phyloP scores from a whole-genome alignment of 495 filamentous ascomycete species.

The Penicillium tannophilum region DNA sequence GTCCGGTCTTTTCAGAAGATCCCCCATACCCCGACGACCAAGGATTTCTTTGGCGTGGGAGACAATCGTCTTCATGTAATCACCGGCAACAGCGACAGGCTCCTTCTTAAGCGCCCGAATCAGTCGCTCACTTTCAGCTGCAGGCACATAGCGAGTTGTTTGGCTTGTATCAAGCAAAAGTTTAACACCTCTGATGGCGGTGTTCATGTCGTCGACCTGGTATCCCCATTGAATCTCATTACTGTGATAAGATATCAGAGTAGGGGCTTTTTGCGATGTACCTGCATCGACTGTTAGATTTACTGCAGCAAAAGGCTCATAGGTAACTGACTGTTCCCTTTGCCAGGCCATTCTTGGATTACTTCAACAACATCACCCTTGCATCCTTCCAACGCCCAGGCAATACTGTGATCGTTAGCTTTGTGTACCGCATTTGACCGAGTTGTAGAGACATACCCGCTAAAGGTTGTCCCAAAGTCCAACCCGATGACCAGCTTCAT shows the following conservation, averaged over 20 bases:
- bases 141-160: slow-evolving; percentile 16
- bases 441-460: slow-evolving; percentile 20
- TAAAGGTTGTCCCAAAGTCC: slow-evolving; percentile 54
- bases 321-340: slow-evolving; percentile 25
- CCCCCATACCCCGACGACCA: slow-evolving; percentile 35
- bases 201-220: slow-evolving; percentile 29
- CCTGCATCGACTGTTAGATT: slow-evolving; percentile 11
- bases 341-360: slow-evolving; percentile 39
- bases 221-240: slow-evolving; percentile 45
- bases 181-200: slow-evolving; percentile 40
- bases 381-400: slow-evolving; percentile 27
- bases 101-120: slow-evolving; percentile 29
- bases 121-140: slow-evolving; percentile 17
- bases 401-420: slow-evolving; percentile 15
- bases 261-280: slow-evolving; percentile 52
- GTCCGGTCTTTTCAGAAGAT: slow-evolving; percentile 11
- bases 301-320: neutral
- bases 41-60: slow-evolving; percentile 31
- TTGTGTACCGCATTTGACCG: slow-evolving; percentile 10
- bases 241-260: slow-evolving; percentile 40
- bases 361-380: slow-evolving; percentile 32
- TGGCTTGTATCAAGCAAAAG: slow-evolving; percentile 37
- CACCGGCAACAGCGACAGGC: slow-evolving; percentile 33
- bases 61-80: slow-evolving; percentile 49
- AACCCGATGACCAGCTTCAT: slow-evolving; percentile 34